phyloP scores from a whole-genome alignment of 2,329 filamentous ascomycete genomes.

The Coleophoma cylindrospora region DNA sequence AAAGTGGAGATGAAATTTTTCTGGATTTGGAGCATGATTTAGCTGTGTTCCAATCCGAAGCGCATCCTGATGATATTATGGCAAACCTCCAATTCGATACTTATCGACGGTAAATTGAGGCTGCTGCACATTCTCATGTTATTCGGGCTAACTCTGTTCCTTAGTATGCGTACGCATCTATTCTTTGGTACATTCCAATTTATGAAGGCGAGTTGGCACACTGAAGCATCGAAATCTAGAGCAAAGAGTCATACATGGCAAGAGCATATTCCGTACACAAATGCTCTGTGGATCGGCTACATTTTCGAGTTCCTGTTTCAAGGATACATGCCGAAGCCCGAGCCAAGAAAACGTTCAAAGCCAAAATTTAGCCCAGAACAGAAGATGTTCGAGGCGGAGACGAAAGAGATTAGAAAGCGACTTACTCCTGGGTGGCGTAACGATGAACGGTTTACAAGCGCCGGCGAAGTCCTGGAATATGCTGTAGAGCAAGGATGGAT shows the following conservation, averaged over 20 bases:
- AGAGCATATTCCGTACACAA: constrained; percentile 53
- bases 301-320: constrained; percentile 48
- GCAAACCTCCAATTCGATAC: constrained; percentile 47
- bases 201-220: constrained; percentile 10
- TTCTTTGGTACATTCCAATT: constrained; percentile 9
- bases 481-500: constrained; percentile 16
- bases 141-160: no score
- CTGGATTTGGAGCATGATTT: constrained; percentile 58
- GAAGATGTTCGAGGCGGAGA: constrained; percentile 39
- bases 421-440: constrained; percentile 33
- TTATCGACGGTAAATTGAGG: constrained; percentile 49
- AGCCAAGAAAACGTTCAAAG: no score
- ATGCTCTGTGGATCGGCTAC: constrained; percentile 61
- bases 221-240: neutral
- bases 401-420: constrained; percentile 48
- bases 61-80: constrained; percentile 25
- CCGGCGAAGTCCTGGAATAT: constrained; percentile 14
- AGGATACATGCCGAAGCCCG: neutral
- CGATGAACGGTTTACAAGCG: constrained; percentile 12
- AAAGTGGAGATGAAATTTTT: constrained; percentile 36
- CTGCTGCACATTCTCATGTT: no score
- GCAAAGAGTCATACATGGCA: constrained; percentile 37
- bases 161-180: constrained; percentile 21
- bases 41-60: constrained; percentile 56
- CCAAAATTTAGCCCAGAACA: constrained; percentile 30